Percentiles rank a stretch among this genome's conserved stretches.
Conservation (phyloP, 1,139 yeast species). For the Yamadazyma mexicana region DNA sequence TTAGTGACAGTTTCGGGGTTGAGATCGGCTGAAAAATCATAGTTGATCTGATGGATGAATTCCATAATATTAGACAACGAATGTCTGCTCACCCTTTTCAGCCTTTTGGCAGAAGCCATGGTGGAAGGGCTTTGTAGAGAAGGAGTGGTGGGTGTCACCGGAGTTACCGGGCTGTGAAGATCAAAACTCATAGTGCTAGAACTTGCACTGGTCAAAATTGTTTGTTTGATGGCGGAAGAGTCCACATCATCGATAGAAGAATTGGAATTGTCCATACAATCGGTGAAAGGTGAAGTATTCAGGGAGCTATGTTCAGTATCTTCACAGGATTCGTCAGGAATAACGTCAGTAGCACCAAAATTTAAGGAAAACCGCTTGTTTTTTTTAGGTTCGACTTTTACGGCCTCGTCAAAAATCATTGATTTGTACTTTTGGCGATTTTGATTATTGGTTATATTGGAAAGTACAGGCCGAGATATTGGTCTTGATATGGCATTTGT, state of each 20-base stretch:
- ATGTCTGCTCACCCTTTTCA: slow-evolving; percentile 7
- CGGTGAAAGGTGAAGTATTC: slow-evolving; percentile 13
- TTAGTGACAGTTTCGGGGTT: background rate
- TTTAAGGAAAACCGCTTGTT: slow-evolving; percentile 9
- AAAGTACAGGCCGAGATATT: background rate
- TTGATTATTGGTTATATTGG: slow-evolving; percentile 1
- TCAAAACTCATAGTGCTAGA: background rate
- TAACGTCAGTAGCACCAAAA: background rate
- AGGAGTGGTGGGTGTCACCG: slow-evolving; percentile 2
- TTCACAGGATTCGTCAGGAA: background rate
- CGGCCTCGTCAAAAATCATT: slow-evolving; percentile 2
- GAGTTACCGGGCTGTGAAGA: background rate
- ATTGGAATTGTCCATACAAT: slow-evolving; percentile 1
- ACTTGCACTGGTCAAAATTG: background rate
- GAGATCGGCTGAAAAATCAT: slow-evolving; percentile 7
- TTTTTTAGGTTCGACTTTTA: slow-evolving; percentile 3
- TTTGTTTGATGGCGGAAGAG: background rate
- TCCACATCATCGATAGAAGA: slow-evolving; percentile 2
- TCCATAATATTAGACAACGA: slow-evolving; percentile 16
- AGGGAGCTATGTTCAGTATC: slow-evolving; percentile 9
- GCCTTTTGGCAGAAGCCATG: slow-evolving; percentile 4
- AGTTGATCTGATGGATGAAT: slow-evolving; percentile 15
- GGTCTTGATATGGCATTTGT: background rate
- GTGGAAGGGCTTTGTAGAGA: slow-evolving; percentile 2
- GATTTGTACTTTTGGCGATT: slow-evolving; percentile 5